These are phyloP conservation scores for Fusarium chuoi DNA, from an alignment of 2,329 filamentous ascomycete genomes.

Conservation along the genomic window DNA sequence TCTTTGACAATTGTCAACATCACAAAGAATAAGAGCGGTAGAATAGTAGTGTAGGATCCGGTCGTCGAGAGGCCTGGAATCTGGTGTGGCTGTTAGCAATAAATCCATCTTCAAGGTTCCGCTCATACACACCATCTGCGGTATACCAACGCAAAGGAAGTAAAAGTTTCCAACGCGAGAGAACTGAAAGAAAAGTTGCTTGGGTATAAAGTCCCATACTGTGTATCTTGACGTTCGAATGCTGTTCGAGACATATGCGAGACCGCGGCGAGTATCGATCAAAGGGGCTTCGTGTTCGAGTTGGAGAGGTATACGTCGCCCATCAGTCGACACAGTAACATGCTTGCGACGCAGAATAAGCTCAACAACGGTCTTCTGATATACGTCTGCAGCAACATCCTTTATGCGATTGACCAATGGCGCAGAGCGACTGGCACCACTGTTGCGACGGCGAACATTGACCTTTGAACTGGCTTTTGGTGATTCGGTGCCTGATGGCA, in stretches of 20 bases:
- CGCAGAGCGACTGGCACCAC: slow-evolving; percentile 11
- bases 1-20: slow-evolving; percentile 85
- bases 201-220: slow-evolving; percentile 84
- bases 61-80: slow-evolving; percentile 80
- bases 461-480: slow-evolving; percentile 14
- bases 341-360: slow-evolving; percentile 72
- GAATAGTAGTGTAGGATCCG: slow-evolving; percentile 77
- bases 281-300: slow-evolving; percentile 54
- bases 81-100: slow-evolving; percentile 38
- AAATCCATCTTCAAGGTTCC: background rate
- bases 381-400: slow-evolving; percentile 40
- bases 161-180: slow-evolving; percentile 89
- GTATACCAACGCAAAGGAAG: slow-evolving; percentile 83
- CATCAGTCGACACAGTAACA: slow-evolving; percentile 77
- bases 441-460: slow-evolving; percentile 19
- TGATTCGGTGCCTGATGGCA: slow-evolving; percentile 14
- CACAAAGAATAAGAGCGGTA: slow-evolving; percentile 81
- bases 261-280: slow-evolving; percentile 61
- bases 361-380: slow-evolving; percentile 56
- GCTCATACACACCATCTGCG: slow-evolving; percentile 69
- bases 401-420: slow-evolving; percentile 38
- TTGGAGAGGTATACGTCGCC: slow-evolving; percentile 61
- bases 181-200: slow-evolving; percentile 87
- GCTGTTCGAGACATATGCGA: slow-evolving; percentile 64
- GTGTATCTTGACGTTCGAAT: slow-evolving; percentile 89